phyloP scores from a whole-genome alignment of 2,329 filamentous ascomycete genomes.

The Colletotrichum plurivorum region DNA sequence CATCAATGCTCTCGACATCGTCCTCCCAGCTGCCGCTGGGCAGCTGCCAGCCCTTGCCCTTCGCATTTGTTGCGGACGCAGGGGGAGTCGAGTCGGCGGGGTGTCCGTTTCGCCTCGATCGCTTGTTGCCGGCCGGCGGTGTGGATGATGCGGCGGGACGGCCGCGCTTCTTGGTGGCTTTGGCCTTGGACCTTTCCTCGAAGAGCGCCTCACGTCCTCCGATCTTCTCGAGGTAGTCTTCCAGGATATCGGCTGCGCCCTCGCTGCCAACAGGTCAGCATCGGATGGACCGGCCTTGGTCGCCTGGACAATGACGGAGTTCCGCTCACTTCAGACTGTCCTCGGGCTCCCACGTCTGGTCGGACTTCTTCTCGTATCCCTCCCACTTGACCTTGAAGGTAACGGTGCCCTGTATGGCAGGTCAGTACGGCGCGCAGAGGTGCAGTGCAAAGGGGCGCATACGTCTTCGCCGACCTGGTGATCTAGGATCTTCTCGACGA shows the following conservation, averaged over 20 bases:
- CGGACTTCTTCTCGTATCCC: conserved; percentile 78
- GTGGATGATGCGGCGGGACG: conserved; percentile 58
- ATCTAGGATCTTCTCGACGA: conserved; percentile 80
- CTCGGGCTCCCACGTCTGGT: conserved; percentile 85
- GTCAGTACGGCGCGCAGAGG: conserved; percentile 12
- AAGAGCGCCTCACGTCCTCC: conserved; percentile 74
- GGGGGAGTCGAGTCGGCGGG: conserved; percentile 65
- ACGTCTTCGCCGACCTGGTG: conserved; percentile 74
- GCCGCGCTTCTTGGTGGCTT: conserved; percentile 71
- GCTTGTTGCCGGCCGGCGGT: conserved; percentile 58
- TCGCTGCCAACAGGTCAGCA: conserved; percentile 56
- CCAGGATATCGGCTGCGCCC: conserved; percentile 71
- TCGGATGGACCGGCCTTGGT: background rate
- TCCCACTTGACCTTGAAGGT: conserved; percentile 86
- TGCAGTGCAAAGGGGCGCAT: conserved; percentile 42
- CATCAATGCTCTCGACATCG: conserved; percentile 78
- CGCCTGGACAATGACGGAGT: background rate
- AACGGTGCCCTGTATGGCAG: conserved; percentile 58
- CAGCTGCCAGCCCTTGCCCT: conserved; percentile 69
- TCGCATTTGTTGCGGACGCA: conserved; percentile 54
- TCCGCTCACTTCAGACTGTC: conserved; percentile 72
- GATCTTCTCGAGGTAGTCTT: conserved; percentile 73
- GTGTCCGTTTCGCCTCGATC: conserved; percentile 64
- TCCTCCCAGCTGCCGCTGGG: conserved; percentile 85
- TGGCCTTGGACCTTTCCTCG: conserved; percentile 63